These are phyloP conservation scores for Suhomyces sp. DNA, from an alignment of 805 yeast genomes.

Conservation along the genomic window DNA sequence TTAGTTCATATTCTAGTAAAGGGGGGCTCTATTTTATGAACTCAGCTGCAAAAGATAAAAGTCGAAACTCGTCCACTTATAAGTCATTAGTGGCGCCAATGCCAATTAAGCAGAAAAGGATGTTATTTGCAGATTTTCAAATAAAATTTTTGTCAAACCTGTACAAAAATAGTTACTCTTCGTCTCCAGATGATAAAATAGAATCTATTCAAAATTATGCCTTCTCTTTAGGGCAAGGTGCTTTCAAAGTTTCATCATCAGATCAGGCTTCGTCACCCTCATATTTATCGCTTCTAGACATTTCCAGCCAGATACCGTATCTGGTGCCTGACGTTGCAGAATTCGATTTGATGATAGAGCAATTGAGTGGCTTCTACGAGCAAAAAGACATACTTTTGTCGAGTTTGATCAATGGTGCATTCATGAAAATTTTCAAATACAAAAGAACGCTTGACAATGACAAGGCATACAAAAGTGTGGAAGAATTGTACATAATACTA, in stretches of 20 bases:
- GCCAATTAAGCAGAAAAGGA: background rate
- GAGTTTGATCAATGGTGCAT: slow-evolving; percentile 14
- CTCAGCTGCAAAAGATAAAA: background rate
- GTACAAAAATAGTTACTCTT: background rate
- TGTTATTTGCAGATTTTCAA: background rate
- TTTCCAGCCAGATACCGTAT: slow-evolving; percentile 13
- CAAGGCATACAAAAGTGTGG: slow-evolving; percentile 6
- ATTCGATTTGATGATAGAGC: slow-evolving; percentile 33
- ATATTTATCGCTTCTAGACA: slow-evolving; percentile 11
- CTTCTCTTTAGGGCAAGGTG: slow-evolving; percentile 13
- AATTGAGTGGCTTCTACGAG: slow-evolving; percentile 21
- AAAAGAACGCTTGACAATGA: slow-evolving; percentile 7
- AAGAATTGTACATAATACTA: slow-evolving; percentile 6
- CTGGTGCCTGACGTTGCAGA: slow-evolving; percentile 21
- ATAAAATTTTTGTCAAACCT: background rate
- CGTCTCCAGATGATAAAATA: slow-evolving; percentile 2
- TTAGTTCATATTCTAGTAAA: slow-evolving; percentile 8
- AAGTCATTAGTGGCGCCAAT: background rate
- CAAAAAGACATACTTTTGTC: slow-evolving; percentile 12
- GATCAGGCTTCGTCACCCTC: background rate
- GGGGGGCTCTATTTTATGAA: background rate
- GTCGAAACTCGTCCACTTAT: background rate
- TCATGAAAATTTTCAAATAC: slow-evolving; percentile 17
- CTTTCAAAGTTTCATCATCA: slow-evolving; percentile 4
- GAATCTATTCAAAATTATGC: slow-evolving; percentile 12